Evolutionary conservation across 164 flowering plant genomes (phyloP).

Genomic region (Annona squamosa): DNA sequence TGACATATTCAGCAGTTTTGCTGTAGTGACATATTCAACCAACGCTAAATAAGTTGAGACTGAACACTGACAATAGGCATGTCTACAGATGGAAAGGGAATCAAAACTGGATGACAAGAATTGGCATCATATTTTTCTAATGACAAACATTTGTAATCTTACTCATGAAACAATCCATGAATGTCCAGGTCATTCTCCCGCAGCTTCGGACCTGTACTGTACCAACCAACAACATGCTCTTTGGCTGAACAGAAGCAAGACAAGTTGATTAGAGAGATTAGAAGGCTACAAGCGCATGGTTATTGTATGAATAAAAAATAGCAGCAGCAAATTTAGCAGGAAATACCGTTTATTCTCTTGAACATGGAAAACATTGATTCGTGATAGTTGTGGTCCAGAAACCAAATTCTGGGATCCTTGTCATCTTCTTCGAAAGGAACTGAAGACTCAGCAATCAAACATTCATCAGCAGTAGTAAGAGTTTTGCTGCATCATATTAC

Average conservation of each 20-base stretch:
- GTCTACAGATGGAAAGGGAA: neutral
- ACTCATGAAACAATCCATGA: constrained; percentile 77
- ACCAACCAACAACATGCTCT: constrained; percentile 99
- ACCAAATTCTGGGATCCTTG: constrained; percentile 91
- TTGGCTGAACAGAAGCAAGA: constrained; percentile 56
- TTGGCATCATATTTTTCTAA: neutral
- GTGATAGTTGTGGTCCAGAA: constrained; percentile 97
- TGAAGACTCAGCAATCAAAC: constrained; percentile 21
- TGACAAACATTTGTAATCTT: constrained; percentile 20
- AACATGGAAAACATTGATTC: constrained; percentile 98
- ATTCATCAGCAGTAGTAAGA: neutral
- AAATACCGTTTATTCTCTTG: constrained; percentile 89
- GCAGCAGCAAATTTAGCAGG: neutral
- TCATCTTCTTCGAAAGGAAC: constrained; percentile 99
- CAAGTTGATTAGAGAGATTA: neutral
- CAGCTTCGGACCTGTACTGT: constrained; percentile 94
- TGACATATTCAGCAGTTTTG: neutral
- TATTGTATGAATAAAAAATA: neutral
- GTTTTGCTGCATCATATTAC: neutral
- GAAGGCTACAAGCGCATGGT: neutral
- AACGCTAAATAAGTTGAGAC: neutral
- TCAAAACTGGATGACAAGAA: no score
- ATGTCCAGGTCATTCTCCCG: constrained; percentile 87
- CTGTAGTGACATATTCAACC: neutral
- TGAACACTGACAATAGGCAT: neutral